A percentile compares a stretch with the other conserved stretches of the same genome.
phyloP scores from a whole-genome alignment of 192 early-diverging fungal genomes.

The Backusella tarrabulga region DNA sequence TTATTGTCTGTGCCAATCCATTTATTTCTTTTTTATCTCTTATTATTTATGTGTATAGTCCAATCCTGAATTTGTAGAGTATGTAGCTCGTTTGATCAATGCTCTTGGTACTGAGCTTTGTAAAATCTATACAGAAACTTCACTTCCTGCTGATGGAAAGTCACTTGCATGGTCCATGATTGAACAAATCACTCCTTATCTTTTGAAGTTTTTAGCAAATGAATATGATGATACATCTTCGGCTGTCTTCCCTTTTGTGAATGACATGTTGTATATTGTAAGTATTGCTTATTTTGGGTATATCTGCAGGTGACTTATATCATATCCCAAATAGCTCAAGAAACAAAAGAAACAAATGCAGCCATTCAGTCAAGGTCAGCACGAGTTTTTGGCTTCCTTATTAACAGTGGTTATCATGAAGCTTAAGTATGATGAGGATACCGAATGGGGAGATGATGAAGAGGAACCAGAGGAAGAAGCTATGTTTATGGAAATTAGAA shows the following conservation, averaged over 20 bases:
- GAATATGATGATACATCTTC: slow-evolving; percentile 83
- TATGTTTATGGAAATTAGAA: slow-evolving; percentile 65
- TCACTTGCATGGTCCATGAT: slow-evolving; percentile 62
- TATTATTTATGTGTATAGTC: slow-evolving; percentile 15
- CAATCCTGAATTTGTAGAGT: slow-evolving; percentile 68
- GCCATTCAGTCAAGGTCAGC: slow-evolving; percentile 44
- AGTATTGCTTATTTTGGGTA: slow-evolving; percentile 37
- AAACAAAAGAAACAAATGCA: slow-evolving; percentile 52
- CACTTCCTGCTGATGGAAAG: slow-evolving; percentile 30
- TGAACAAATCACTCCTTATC: slow-evolving; percentile 71
- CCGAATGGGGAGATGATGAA: slow-evolving; percentile 66
- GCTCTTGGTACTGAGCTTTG: slow-evolving; percentile 72
- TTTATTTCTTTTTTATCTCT: slow-evolving; percentile 10
- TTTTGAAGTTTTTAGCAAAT: slow-evolving; percentile 77
- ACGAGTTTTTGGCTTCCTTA: slow-evolving; percentile 51
- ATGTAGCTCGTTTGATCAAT: slow-evolving; percentile 71
- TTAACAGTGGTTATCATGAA: slow-evolving; percentile 74
- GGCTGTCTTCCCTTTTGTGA: slow-evolving; percentile 75
- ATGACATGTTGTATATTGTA: slow-evolving; percentile 64
- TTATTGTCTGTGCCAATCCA: background rate
- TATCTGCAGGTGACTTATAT: slow-evolving; percentile 16
- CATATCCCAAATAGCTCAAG: slow-evolving; percentile 39
- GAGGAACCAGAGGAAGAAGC: slow-evolving; percentile 75
- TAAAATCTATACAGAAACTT: slow-evolving; percentile 55
- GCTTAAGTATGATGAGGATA: slow-evolving; percentile 90